These are phyloP conservation scores for Nicotiana otophora DNA, from an alignment of 257 asterid species.

Conservation along the genomic window DNA sequence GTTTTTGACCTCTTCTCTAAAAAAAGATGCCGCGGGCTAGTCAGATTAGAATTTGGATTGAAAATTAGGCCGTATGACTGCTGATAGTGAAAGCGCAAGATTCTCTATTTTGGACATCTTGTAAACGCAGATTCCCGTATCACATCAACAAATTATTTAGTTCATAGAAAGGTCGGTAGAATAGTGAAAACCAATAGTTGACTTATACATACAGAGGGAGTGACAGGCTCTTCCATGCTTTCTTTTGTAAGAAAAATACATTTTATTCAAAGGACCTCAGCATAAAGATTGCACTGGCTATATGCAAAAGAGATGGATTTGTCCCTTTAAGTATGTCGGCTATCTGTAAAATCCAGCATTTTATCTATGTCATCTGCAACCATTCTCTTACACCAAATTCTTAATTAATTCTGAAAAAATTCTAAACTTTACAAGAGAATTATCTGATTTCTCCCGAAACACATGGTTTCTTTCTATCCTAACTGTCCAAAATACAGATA, in stretches of 20 bases:
- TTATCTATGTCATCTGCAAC: neutral
- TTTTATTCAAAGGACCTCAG: neutral
- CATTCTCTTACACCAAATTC: neutral
- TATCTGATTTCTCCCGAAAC: neutral
- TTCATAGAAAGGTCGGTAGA: neutral
- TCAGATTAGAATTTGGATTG: neutral
- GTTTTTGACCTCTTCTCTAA: neutral
- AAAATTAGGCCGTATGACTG: neutral
- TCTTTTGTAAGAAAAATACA: neutral
- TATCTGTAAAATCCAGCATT: neutral
- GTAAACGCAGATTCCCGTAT: neutral
- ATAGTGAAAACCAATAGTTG: neutral
- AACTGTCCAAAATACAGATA: neutral
- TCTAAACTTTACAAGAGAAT: neutral
- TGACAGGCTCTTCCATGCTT: neutral
- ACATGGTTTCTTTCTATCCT: neutral
- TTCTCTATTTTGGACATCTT: neutral
- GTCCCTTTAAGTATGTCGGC: neutral
- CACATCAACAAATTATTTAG: neutral
- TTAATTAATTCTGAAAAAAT: neutral
- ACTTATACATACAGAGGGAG: neutral
- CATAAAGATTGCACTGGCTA: neutral
- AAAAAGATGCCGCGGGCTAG: neutral
- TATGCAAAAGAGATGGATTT: neutral
- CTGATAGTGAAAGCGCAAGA: neutral